These are phyloP conservation scores for Zalaria sp. DNA, from an alignment of 2,329 filamentous ascomycete species.

Conservation along the genomic window DNA sequence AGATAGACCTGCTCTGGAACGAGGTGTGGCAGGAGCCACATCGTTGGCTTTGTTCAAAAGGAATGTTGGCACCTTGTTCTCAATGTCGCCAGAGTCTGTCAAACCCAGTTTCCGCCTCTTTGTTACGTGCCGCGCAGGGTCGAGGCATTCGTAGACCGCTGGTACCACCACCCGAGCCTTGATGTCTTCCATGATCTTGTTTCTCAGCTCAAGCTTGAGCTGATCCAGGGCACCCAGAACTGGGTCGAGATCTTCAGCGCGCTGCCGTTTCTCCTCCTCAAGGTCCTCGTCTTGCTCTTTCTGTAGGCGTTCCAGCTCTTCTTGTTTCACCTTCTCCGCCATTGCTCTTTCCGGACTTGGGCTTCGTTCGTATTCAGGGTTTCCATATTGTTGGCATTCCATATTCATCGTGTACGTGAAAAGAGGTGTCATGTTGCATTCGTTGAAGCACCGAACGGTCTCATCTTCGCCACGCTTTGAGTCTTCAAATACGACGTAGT, in stretches of 20 bases:
- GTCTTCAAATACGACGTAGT: conserved; percentile 83
- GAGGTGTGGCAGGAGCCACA: conserved; percentile 50
- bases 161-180: conserved; percentile 76
- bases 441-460: conserved; percentile 63
- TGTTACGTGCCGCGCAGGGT: conserved; percentile 65
- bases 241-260: conserved; percentile 83
- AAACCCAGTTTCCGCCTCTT: conserved; percentile 71
- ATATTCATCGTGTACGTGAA: conserved; percentile 92
- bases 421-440: conserved; percentile 66
- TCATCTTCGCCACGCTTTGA: conserved; percentile 63
- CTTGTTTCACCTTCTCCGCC: conserved; percentile 40
- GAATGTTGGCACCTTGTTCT: conserved; percentile 36
- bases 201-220: conserved; percentile 65
- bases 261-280: conserved; percentile 78
- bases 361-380: conserved; percentile 45
- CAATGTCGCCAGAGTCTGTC: conserved; percentile 45
- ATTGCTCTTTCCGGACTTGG: conserved; percentile 36
- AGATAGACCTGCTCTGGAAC: conserved; percentile 26
- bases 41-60: conserved; percentile 39
- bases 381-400: conserved; percentile 61
- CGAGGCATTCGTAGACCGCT: conserved; percentile 64
- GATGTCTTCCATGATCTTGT: conserved; percentile 80
- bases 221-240: conserved; percentile 68
- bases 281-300: conserved; percentile 68
- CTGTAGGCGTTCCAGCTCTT: conserved; percentile 51